A percentile compares a stretch with the other conserved stretches of the same genome.
Conservation (phyloP, 192 early-diverging fungal genomes). For the Coemansia brasiliensis region DNA sequence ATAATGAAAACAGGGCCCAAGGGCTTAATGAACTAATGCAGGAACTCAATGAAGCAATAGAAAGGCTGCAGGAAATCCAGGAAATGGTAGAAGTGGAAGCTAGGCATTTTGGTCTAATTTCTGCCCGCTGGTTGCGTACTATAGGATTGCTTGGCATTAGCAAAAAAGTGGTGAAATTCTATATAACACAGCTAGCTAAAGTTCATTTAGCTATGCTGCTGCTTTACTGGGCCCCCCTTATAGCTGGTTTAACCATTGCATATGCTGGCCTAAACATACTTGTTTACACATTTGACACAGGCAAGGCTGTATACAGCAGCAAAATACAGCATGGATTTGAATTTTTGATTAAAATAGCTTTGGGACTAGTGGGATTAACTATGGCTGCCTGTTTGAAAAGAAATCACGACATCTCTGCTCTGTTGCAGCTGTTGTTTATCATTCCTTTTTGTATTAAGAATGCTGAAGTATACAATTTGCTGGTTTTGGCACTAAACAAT, state of each 20-base stretch:
- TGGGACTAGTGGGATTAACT: background rate
- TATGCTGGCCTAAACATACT: background rate
- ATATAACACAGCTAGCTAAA: background rate
- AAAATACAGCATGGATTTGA: background rate
- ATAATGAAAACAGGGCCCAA: background rate
- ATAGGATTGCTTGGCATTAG: conserved; percentile 1
- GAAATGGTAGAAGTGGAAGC: no score
- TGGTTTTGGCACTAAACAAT: no score
- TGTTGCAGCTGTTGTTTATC: no score
- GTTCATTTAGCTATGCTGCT: background rate
- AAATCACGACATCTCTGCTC: no score
- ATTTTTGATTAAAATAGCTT: background rate
- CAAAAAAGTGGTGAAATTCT: conserved; percentile 1
- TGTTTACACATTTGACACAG: background rate
- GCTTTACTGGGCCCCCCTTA: conserved; percentile 5
- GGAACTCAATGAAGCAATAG: no score
- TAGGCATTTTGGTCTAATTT: no score
- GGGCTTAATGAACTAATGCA: no score
- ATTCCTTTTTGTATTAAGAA: no score
- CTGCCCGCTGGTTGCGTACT: background rate
- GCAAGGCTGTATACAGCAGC: background rate
- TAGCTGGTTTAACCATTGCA: background rate
- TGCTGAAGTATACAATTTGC: no score
- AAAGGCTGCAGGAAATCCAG: no score
- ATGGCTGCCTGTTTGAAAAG: no score